Evolutionary conservation across 441 rosid genomes (phyloP), one percentile per base, ranked within the genome.

Genomic region (Corymbia citriodora): DNA sequence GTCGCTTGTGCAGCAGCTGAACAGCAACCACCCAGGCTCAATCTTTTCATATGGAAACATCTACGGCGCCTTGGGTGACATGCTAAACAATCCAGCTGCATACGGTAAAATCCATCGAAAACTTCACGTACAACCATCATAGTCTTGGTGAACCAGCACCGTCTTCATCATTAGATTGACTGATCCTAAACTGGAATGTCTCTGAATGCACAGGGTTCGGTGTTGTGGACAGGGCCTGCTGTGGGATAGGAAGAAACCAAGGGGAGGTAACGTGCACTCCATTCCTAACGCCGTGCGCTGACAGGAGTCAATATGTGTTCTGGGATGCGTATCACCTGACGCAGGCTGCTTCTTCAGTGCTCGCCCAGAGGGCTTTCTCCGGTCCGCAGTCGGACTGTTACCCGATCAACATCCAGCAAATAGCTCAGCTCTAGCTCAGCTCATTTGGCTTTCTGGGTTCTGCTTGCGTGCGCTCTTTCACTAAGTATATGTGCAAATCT

Each of bases 251-350:
- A 91, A 94, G 94, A 91, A 95, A 94, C 93, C 94, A 89, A 93
- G 97, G 96, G 36, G 93, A 95, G 83, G 92, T 97, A 89, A 97
- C 99, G 87, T 97, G 99, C 89, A 81, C 94, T 45, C 98, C 99
- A 0, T 33, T 92, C 40, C 89, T 59, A 61, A 33, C 40, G 83
- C 98, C 99, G 27, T 97, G 99, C 87, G 8, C 90, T 0, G 93
- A 94, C 74, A 93, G 97, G 89, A 89, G 85, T 29, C 91, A 89
- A 10, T 93, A 92, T 87, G 91, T 95, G 49, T 96, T 96, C 90
- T 97, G 99, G 99, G 98, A 97, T 91, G 99, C 98, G 10, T 96
- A 93, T 91, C 98, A 97, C 90, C 98, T 97, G 36, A 97, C 99
- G 29, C 94, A 97, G 88, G 94, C 94, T 16, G 98, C 93, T 4